A percentile compares a stretch with the other conserved stretches of the same genome.
Evolutionary conservation across 768 basidiomycete genomes (phyloP).

Genomic region (Phaeotremella fagi): DNA sequence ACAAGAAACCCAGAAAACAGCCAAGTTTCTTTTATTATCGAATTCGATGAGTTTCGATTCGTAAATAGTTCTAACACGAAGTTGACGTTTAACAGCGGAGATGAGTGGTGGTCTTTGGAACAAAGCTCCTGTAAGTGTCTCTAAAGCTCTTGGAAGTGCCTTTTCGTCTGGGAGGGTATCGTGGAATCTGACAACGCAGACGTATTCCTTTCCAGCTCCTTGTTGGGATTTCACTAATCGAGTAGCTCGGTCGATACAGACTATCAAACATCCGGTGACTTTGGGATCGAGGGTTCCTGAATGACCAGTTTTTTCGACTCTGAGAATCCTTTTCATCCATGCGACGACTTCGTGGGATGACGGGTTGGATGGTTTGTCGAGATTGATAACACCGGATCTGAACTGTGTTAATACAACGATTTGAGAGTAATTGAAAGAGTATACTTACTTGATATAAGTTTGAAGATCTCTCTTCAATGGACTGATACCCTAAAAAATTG

Average conservation of each 20-base stretch:
- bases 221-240: constrained; percentile 97
- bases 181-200: constrained; percentile 91
- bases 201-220: constrained; percentile 99
- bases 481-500: constrained; percentile 60
- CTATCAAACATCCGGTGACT: constrained; percentile 96
- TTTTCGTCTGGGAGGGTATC: constrained; percentile 72
- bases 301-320: constrained; percentile 97
- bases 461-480: constrained; percentile 91
- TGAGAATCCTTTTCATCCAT: constrained; percentile 93
- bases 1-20: constrained; percentile 97
- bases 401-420: neutral
- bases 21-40: constrained; percentile 93
- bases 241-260: constrained; percentile 98
- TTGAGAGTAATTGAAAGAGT: neutral
- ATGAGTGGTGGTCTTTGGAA: constrained; percentile 99
- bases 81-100: constrained; percentile 96
- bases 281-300: constrained; percentile 98
- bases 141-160: constrained; percentile 83
- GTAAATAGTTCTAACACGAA: constrained; percentile 94
- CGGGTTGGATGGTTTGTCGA: constrained; percentile 99
- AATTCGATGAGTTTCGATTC: constrained; percentile 93
- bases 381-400: constrained; percentile 96
- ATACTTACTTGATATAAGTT: constrained; percentile 76
- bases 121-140: constrained; percentile 94
- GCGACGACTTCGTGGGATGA: constrained; percentile 99